Evolutionary conservation across 345 rosid genomes (phyloP).

Genomic region (Eutrema japonicum): DNA sequence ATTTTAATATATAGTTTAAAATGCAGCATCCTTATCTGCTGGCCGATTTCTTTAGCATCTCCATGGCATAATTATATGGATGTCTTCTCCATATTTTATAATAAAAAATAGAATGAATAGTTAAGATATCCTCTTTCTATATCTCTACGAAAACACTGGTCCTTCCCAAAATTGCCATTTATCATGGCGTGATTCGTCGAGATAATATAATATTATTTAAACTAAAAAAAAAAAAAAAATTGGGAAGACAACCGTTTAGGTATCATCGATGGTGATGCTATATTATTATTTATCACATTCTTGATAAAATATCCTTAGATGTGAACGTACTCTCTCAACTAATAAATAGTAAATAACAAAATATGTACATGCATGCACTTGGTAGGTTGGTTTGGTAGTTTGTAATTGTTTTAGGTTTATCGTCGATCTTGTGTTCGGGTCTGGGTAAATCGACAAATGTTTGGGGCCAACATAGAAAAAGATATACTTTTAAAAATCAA

Average conservation of each 20-base stretch:
- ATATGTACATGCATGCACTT: not conserved
- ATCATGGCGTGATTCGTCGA: too few relatives aligned
- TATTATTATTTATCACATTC: constrained; percentile 7
- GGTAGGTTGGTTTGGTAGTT: constrained; percentile 3
- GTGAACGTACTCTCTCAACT: not conserved
- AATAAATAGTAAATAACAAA: not conserved
- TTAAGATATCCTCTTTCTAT: too few relatives aligned
- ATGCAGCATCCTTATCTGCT: constrained; percentile 38
- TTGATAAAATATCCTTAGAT: constrained; percentile 7
- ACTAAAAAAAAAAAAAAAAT: too few relatives aligned
- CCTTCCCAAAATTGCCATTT: too few relatives aligned
- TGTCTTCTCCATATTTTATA: too few relatives aligned
- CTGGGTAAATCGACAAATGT: not conserved
- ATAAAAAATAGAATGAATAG: too few relatives aligned
- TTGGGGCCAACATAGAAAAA: not conserved
- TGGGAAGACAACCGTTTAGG: too few relatives aligned
- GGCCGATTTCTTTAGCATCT: not conserved
- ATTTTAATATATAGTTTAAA: constrained; percentile 18
- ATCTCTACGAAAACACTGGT: too few relatives aligned
- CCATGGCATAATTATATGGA: too few relatives aligned
- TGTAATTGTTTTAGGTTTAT: not conserved
- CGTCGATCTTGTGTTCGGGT: not conserved
- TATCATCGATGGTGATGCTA: too few relatives aligned
- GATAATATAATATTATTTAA: too few relatives aligned
- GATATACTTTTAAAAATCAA: not conserved